Evolutionary conservation across 768 basidiomycete genomes (phyloP).

Genomic region (Leucocoprinus leucothites): DNA sequence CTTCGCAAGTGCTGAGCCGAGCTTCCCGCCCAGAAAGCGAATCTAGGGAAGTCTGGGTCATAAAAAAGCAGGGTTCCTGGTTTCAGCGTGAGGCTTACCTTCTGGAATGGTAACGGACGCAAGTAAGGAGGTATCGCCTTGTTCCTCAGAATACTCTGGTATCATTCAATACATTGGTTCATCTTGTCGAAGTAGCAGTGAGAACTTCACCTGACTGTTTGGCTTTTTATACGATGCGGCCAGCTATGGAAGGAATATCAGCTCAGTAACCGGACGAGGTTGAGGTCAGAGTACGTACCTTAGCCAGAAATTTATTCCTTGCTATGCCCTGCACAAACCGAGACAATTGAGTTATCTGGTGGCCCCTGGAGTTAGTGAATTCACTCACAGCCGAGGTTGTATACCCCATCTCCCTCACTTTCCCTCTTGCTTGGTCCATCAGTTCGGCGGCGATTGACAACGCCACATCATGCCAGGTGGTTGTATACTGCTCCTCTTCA

Average conservation of each 20-base stretch:
- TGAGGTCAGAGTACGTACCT: conserved; percentile 44
- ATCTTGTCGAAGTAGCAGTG: not conserved
- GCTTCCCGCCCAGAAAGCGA: conserved; percentile 91
- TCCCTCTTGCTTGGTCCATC: conserved; percentile 70
- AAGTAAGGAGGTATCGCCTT: conserved; percentile 83
- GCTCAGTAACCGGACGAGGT: not conserved
- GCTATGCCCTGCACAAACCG: conserved; percentile 65
- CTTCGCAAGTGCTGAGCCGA: conserved; percentile 82
- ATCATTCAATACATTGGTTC: not conserved
- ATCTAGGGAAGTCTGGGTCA: conserved; percentile 49
- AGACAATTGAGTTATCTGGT: not conserved
- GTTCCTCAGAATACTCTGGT: conserved; percentile 80
- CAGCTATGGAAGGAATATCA: conserved; percentile 44
- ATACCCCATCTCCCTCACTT: conserved; percentile 78
- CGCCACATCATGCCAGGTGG: conserved; percentile 92
- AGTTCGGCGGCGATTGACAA: conserved; percentile 85
- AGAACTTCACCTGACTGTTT: conserved; percentile 65
- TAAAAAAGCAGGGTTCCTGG: not conserved
- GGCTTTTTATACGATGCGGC: conserved; percentile 92
- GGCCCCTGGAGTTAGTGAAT: not conserved
- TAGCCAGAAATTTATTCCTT: conserved; percentile 92
- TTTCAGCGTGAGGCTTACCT: conserved; percentile 38
- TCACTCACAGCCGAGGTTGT: conserved; percentile 84
- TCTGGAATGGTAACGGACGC: conserved; percentile 82
- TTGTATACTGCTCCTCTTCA: conserved; percentile 26